Conservation (phyloP, 768 basidiomycete genomes). For the Amyloporia xantha region DNA sequence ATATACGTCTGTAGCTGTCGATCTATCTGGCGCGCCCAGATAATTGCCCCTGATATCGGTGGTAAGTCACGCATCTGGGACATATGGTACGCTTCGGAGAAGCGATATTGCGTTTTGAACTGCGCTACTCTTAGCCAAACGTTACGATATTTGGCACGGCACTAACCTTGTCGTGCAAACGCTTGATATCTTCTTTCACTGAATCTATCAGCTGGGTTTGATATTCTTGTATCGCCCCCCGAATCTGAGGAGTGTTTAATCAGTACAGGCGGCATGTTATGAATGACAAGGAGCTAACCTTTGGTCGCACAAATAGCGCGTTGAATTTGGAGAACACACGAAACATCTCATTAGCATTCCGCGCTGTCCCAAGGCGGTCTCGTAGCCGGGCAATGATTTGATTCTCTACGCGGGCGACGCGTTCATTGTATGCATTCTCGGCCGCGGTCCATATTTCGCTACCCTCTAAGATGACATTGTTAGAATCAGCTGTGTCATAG, state of each 20-base stretch:
- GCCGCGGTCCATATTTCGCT: constrained; percentile 97
- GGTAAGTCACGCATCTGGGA: constrained; percentile 97
- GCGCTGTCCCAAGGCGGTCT: constrained; percentile 87
- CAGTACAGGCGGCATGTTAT: neutral
- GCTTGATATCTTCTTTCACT: constrained; percentile 97
- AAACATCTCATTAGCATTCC: constrained; percentile 99
- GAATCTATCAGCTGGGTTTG: constrained; percentile 98
- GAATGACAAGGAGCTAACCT: constrained; percentile 41
- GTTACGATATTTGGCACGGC: neutral
- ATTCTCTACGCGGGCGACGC: constrained; percentile 95
- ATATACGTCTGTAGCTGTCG: constrained; percentile 94
- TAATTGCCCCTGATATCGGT: constrained; percentile 96
- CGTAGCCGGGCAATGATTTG: constrained; percentile 93
- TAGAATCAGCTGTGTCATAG: neutral
- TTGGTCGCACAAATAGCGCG: constrained; percentile 90
- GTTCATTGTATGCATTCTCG: constrained; percentile 96
- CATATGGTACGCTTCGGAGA: constrained; percentile 96
- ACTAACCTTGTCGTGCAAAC: constrained; percentile 81
- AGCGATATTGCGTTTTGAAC: constrained; percentile 96
- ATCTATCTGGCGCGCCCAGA: constrained; percentile 99
- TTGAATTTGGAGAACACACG: constrained; percentile 99
- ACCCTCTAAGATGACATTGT: constrained; percentile 53
- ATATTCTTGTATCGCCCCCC: constrained; percentile 98
- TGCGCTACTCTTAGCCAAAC: too few species aligned
- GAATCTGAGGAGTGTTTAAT: constrained; percentile 49